A percentile compares a stretch with the other conserved stretches of the same genome.
phyloP scores from a whole-genome alignment of 257 asterid species.

The Nicotiana otophora region DNA sequence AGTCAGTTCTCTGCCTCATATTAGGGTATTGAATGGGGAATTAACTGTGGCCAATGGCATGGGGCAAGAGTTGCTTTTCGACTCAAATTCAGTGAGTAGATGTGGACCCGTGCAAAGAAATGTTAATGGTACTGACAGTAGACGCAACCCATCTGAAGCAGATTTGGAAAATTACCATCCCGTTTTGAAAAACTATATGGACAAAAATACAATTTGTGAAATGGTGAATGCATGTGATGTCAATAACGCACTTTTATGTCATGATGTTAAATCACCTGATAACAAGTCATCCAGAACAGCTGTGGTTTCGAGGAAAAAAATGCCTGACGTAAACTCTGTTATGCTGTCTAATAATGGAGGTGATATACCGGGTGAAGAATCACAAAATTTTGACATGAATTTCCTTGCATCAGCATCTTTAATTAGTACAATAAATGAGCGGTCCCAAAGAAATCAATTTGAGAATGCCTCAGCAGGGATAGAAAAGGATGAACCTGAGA shows the following conservation, averaged over 20 bases:
- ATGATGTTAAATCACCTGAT: constrained; percentile 11
- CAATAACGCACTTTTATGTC: not conserved
- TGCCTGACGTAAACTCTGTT: constrained; percentile 28
- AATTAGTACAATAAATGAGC: constrained; percentile 23
- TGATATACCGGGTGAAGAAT: constrained; percentile 21
- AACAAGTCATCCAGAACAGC: constrained; percentile 19
- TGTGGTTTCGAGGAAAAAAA: constrained; percentile 21
- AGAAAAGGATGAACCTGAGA: constrained; percentile 20
- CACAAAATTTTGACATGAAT: constrained; percentile 21
- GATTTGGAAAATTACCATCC: constrained; percentile 23
- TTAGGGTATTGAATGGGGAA: constrained; percentile 27
- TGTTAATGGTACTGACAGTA: constrained; percentile 5
- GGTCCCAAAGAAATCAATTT: constrained; percentile 18
- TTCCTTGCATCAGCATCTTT: constrained; percentile 29
- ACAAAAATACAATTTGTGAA: constrained; percentile 22
- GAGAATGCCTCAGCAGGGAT: constrained; percentile 18
- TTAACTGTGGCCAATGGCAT: constrained; percentile 26
- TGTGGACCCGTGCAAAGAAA: constrained; percentile 14
- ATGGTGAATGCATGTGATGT: constrained; percentile 17
- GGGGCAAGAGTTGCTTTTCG: constrained; percentile 21
- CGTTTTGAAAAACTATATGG: constrained; percentile 19
- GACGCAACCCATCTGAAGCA: constrained; percentile 20
- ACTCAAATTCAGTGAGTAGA: constrained; percentile 22
- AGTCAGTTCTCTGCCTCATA: constrained; percentile 31
- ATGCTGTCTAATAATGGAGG: constrained; percentile 19